A percentile compares a stretch with the other conserved stretches of the same genome.
phyloP scores from a whole-genome alignment of 805 yeast species.

The Metschnikowia bowlesiae region DNA sequence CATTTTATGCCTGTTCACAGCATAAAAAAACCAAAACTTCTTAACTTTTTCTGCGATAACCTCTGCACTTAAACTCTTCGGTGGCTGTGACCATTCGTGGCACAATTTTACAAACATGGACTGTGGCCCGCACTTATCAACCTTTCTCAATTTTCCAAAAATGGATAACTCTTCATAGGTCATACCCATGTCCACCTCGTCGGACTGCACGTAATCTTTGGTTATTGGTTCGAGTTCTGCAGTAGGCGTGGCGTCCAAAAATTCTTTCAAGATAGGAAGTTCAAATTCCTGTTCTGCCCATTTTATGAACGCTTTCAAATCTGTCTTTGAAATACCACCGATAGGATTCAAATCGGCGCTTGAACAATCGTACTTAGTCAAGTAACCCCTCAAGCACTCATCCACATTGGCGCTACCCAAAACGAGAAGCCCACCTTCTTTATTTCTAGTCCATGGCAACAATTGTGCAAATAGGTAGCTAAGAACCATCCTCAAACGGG shows the following conservation, averaged over 20 bases:
- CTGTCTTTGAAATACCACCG: conserved; percentile 97
- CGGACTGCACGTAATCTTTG: conserved; percentile 86
- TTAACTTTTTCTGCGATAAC: conserved; percentile 91
- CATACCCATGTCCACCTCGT: conserved; percentile 98
- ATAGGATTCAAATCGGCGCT: conserved; percentile 97
- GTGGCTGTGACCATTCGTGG: conserved; percentile 86
- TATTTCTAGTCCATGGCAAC: conserved; percentile 88
- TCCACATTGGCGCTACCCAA: conserved; percentile 97
- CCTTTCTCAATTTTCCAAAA: conserved; percentile 87
- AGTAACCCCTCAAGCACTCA: conserved; percentile 90
- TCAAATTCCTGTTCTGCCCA: conserved; percentile 70
- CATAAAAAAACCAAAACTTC: conserved; percentile 87
- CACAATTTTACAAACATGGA: conserved; percentile 87
- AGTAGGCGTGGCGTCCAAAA: conserved; percentile 90
- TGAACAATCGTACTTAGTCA: conserved; percentile 96
- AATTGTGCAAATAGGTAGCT: conserved; percentile 91
- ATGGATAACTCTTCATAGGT: conserved; percentile 89
- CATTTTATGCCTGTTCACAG: conserved; percentile 94
- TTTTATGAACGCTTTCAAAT: conserved; percentile 76
- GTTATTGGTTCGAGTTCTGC: conserved; percentile 98
- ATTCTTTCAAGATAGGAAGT: conserved; percentile 71
- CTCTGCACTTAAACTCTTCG: conserved; percentile 62
- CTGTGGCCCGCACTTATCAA: conserved; percentile 93
- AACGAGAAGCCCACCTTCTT: conserved; percentile 74
- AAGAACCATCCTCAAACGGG: conserved; percentile 90